These are phyloP conservation scores for Yamadazyma buinensis DNA, from an alignment of 1,139 yeast species.

Conservation along the genomic window DNA sequence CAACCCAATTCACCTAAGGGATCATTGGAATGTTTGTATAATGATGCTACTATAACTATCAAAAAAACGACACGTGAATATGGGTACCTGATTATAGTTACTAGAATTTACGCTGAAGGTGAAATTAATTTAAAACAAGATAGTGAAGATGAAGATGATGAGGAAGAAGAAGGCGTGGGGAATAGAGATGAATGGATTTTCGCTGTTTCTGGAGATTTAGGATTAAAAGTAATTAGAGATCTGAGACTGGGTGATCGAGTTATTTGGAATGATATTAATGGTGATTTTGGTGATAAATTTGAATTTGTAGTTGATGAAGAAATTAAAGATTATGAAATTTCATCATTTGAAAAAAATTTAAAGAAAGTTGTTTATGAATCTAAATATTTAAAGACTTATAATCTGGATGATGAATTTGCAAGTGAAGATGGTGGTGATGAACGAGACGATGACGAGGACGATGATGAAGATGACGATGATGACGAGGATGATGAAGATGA, in stretches of 20 bases:
- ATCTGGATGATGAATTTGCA: constrained; percentile 52
- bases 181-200: constrained; percentile 63
- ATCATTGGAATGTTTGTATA: constrained; percentile 76
- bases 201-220: constrained; percentile 60
- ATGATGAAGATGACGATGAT: constrained; percentile 4
- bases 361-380: constrained; percentile 74
- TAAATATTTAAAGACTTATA: constrained; percentile 47
- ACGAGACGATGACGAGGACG: constrained; percentile 12
- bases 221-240: constrained; percentile 17
- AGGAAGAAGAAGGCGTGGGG: constrained; percentile 23
- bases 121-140: constrained; percentile 42
- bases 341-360: constrained; percentile 60
- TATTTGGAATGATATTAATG: constrained; percentile 79
- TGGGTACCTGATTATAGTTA: constrained; percentile 68
- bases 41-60: constrained; percentile 74
- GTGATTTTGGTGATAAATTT: constrained; percentile 82
- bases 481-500: constrained; percentile 3
- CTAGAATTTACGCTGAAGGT: constrained; percentile 66
- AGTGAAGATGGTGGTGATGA: constrained; percentile 30
- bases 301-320: constrained; percentile 73
- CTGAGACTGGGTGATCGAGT: constrained; percentile 23
- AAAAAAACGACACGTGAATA: constrained; percentile 64
- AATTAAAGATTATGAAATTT: constrained; percentile 55
- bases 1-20: constrained; percentile 82
- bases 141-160: constrained; percentile 44